These are phyloP conservation scores for Colletotrichum musicola DNA, from an alignment of 2,329 filamentous ascomycete genomes.

Conservation along the genomic window DNA sequence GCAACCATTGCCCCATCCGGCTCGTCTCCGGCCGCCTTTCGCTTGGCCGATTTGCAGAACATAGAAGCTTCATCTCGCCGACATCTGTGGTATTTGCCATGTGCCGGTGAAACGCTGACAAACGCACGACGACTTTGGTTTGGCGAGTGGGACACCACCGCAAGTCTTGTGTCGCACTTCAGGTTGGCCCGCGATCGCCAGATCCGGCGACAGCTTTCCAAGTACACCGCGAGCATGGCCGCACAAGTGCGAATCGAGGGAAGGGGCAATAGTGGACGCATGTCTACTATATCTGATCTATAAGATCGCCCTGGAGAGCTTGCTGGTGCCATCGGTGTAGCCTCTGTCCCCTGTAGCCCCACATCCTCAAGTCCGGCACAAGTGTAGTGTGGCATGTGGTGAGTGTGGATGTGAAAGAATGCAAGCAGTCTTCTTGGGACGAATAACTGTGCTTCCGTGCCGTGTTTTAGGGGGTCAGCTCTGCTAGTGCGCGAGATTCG, in stretches of 20 bases:
- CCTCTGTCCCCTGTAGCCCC: too few relatives aligned
- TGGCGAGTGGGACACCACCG: not conserved
- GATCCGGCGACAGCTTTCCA: too few relatives aligned
- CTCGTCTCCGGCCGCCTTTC: not conserved
- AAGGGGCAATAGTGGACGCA: not conserved
- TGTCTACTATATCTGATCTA: too few relatives aligned
- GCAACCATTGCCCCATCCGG: slow-evolving; percentile 1
- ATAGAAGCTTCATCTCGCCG: not conserved
- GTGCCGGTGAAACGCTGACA: not conserved
- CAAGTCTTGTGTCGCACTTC: too few relatives aligned
- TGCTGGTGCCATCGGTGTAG: too few relatives aligned
- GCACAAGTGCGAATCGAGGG: slow-evolving; percentile 5
- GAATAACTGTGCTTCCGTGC: slow-evolving; percentile 32
- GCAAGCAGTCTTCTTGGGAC: slow-evolving; percentile 6
- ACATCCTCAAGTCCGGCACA: too few relatives aligned
- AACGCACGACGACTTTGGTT: not conserved
- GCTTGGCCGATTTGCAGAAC: not conserved
- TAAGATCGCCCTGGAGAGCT: too few relatives aligned
- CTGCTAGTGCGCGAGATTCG: slow-evolving; percentile 21
- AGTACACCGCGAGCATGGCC: not conserved
- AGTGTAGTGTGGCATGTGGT: not conserved
- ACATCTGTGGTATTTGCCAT: not conserved
- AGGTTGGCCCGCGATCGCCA: too few relatives aligned
- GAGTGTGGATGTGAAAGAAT: too few relatives aligned
- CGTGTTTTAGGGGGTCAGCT: slow-evolving; percentile 25